Base-by-base conservation (phyloP, 768 basidiomycete genomes). In the Panaeolus papilionaceus region DNA sequence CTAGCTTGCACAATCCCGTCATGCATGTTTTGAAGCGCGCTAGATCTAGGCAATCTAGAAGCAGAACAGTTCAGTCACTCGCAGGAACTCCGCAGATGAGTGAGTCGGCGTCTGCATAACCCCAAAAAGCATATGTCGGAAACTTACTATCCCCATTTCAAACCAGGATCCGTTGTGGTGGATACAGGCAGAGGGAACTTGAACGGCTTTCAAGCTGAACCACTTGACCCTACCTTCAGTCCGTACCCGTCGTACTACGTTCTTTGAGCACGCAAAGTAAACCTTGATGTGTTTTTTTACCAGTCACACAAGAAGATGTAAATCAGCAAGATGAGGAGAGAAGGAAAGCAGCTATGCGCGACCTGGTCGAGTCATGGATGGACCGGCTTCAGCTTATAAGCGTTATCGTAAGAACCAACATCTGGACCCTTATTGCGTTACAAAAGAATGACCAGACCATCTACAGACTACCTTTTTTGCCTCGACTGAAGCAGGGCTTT, bases 381-480 rank as follows among this genome's bases (percentile, higher is more conserved):
- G 88, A 89, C 67, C 79, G 88, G 47, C 79, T 89, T 49, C 86
- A 89, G 75, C 77, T 89, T 11, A 88, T 89, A 74, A 84, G 81
- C 45, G 82, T 89, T 39, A 87, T 88, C 63, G 88, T 87, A 58
- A 71, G 86, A 78, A 18, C 65, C 14, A 42, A 26, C 14, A 39
- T 20, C 1, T 1, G 1, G 33, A 2, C 33, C 33, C 33, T 33
- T 33, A 16, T 18, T 8, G 62, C 38, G 65, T 45, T 18, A 63
- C 16, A 4, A 10, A 45, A 66, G 62, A 64, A 66, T 14, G 61
- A 3, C 23, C 16, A 47, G 26, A 33, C 61, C 12, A n/a, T 28
- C 28, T 66, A 16, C 66, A 89, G 88, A 87, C 88, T 0, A 89
- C 88, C 0, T 89, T 89, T 74, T 89, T 89, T 65, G 88, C 88